Conservation (phyloP, 176 grass and related monocot species). For the Triticum turgidum region DNA sequence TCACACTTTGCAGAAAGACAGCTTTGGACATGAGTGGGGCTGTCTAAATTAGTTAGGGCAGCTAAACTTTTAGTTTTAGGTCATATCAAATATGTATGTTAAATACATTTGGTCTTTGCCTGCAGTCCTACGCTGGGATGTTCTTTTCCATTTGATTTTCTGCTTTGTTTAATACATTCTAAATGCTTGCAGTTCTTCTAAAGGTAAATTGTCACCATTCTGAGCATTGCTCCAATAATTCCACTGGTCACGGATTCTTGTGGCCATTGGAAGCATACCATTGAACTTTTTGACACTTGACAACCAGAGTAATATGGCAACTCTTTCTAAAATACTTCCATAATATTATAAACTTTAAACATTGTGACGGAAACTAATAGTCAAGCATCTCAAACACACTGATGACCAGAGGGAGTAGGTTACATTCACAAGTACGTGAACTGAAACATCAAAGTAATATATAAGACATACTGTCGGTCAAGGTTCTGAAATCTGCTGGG, state of each 20-base stretch:
- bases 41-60: background rate
- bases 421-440: background rate
- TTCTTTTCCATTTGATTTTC: background rate
- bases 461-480: background rate
- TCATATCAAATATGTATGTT: background rate
- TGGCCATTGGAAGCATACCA: background rate
- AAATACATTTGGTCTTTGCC: background rate
- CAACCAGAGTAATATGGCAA: background rate
- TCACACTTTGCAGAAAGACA: background rate
- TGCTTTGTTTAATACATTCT: background rate
- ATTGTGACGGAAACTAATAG: background rate
- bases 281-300: background rate
- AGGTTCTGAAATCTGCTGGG: background rate
- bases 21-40: slow-evolving; percentile 4
- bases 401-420: background rate
- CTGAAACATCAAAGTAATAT: background rate
- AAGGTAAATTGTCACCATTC: slow-evolving; percentile 11
- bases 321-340: background rate
- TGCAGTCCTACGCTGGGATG: background rate
- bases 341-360: slow-evolving; percentile 4
- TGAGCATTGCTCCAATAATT: background rate
- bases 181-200: background rate
- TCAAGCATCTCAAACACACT: background rate
- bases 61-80: background rate
- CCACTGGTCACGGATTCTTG: background rate